Evolutionary conservation across 768 basidiomycete species (phyloP), one percentile per base, ranked within the genome.

Genomic region (Daedaleopsis nitida): DNA sequence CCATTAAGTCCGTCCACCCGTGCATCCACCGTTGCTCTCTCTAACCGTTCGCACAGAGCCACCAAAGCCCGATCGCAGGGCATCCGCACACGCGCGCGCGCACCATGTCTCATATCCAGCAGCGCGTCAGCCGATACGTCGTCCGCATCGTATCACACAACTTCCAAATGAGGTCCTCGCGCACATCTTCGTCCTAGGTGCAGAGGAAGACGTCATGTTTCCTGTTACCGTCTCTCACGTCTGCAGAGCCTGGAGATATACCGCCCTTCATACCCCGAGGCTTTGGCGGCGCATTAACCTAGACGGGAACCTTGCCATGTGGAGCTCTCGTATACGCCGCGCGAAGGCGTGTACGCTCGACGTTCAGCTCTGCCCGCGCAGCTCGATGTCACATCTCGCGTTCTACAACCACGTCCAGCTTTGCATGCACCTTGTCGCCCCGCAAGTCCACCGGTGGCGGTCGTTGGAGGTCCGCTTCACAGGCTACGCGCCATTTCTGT

Each of bases 161-260:
- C 81, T 91, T 48, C 89, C 89, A 10, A 73, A 76, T 34, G 89
- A 92, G 69, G 71, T 92, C 17, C 78, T 91, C 42, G 76, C 84
- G 39, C 80, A 83, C 60, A 81, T 91, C 52, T 90, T 92, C 69
- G 69, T 83, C 23, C 73, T 86, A 14, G 89, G 84, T 16, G 78
- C 86, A 13, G 74, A 84, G 59, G 80, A 82, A 52, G 82, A 86
- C 69, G 68, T 73, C 52, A 80, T 81, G 75, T 79, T 89, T 38
- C 85, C 88, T 21, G 65, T 90, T 62, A 73, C 75, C 47, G 78
- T 89, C 52, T 90, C 89, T 9, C 89, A 89, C 64, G 86, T 89
- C 57, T 91, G 87, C 71, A 77, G 80, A 48, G 69, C 74, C 37
- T 92, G 89, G 88, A 78, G 89, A 45, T 73, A 80, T 38, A 76